These are phyloP conservation scores for Penicillium longicatenatum DNA, from an alignment of 495 filamentous ascomycete genomes.

Conservation along the genomic window DNA sequence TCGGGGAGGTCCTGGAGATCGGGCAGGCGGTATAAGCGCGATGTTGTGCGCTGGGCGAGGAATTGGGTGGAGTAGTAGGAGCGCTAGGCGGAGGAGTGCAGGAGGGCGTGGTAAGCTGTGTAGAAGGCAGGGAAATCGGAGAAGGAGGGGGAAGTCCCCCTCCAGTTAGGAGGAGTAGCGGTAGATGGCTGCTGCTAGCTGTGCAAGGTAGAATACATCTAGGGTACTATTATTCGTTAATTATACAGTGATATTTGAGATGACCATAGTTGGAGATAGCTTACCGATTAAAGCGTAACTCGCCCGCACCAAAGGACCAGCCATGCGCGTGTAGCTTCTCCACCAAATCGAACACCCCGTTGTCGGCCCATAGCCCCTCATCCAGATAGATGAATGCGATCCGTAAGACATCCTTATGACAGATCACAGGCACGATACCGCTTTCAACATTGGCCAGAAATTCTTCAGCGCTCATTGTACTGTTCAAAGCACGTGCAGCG, in stretches of 20 bases:
- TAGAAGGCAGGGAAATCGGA: slow-evolving; percentile 25
- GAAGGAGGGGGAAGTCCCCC: slow-evolving; percentile 15
- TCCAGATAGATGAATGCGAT: slow-evolving; percentile 25
- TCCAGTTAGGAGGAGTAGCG: slow-evolving; percentile 19
- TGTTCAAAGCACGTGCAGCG: slow-evolving; percentile 13
- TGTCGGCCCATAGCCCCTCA: slow-evolving; percentile 21
- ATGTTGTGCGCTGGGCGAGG: slow-evolving; percentile 23
- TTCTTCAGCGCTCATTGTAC: slow-evolving; percentile 25
- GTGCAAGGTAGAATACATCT: slow-evolving; percentile 29
- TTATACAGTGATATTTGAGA: slow-evolving; percentile 7
- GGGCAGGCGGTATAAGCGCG: slow-evolving; percentile 28
- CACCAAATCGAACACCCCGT: slow-evolving; percentile 21
- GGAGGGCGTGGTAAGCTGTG: slow-evolving; percentile 17
- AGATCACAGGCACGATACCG: slow-evolving; percentile 18
- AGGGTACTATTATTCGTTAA: slow-evolving; percentile 25
- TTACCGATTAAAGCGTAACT: slow-evolving; percentile 29
- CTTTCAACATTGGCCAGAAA: slow-evolving; percentile 23
- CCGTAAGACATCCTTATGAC: slow-evolving; percentile 23
- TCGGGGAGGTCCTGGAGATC: slow-evolving; percentile 29
- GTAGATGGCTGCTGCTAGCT: slow-evolving; percentile 30
- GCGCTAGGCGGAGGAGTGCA: slow-evolving; percentile 26
- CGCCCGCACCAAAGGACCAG: slow-evolving; percentile 27
- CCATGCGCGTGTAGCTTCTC: slow-evolving; percentile 26
- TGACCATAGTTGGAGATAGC: slow-evolving; percentile 10
- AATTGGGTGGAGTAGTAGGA: slow-evolving; percentile 25